Evolutionary conservation across 495 filamentous ascomycete species (phyloP).

Genomic region (Penicillium turbatum): DNA sequence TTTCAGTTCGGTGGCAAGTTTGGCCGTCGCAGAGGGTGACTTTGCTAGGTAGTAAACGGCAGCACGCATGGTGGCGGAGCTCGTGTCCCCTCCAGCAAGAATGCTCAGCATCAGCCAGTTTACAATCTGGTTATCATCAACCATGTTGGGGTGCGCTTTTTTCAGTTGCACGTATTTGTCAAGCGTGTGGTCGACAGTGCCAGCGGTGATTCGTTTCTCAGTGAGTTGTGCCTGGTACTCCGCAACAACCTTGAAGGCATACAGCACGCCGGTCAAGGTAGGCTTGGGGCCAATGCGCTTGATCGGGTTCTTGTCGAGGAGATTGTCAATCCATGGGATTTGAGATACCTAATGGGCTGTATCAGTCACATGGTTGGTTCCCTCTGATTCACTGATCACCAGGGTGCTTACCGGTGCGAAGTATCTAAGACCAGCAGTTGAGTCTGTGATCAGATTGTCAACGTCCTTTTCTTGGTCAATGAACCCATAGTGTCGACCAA

Average conservation of each 20-base stretch:
- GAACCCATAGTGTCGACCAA: conserved; percentile 39
- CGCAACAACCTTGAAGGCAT: conserved; percentile 22
- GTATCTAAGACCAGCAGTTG: conserved; percentile 16
- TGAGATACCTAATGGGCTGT: conserved; percentile 32
- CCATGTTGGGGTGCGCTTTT: conserved; percentile 17
- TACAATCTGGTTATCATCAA: conserved; percentile 22
- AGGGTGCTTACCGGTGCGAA: conserved; percentile 18
- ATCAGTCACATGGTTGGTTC: not conserved
- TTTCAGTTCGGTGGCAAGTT: conserved; percentile 17
- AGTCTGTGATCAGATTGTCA: conserved; percentile 27
- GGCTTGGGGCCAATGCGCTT: conserved; percentile 22
- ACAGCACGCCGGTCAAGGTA: conserved; percentile 20
- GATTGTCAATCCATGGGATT: conserved; percentile 43
- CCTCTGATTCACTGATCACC: not conserved
- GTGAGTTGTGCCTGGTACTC: conserved; percentile 20
- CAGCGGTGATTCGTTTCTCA: conserved; percentile 7
- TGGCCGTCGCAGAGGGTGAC: conserved; percentile 6
- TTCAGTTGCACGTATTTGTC: conserved; percentile 25
- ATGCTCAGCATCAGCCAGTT: conserved; percentile 27
- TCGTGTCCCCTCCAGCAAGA: conserved; percentile 27
- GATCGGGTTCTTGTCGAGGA: conserved; percentile 48
- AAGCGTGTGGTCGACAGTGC: conserved; percentile 16
- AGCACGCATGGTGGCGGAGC: conserved; percentile 20
- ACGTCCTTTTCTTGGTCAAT: conserved; percentile 38
- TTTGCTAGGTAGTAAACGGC: conserved; percentile 25